These are phyloP conservation scores for Acanthochlamys bracteata DNA, from an alignment of 106 monocot genomes.

Conservation along the genomic window DNA sequence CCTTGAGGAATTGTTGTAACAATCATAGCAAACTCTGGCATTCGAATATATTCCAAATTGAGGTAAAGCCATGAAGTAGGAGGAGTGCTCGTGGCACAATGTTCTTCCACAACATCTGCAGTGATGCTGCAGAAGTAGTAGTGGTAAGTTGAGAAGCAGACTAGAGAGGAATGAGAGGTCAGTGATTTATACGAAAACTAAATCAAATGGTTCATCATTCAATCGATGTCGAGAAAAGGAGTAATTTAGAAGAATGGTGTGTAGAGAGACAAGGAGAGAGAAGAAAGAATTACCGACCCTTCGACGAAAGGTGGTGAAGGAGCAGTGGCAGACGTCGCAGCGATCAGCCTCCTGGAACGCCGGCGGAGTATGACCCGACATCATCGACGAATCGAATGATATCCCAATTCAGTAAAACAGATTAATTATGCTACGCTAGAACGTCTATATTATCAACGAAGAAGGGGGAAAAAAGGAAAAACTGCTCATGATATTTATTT, in stretches of 20 bases:
- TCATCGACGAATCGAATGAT: no score
- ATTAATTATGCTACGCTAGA: no score
- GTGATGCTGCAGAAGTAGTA: slow-evolving; percentile 63
- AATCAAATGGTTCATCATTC: background rate
- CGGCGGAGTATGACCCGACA: slow-evolving; percentile 23
- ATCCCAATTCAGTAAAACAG: no score
- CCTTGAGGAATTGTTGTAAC: slow-evolving; percentile 78
- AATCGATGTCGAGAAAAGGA: background rate
- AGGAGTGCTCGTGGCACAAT: slow-evolving; percentile 85
- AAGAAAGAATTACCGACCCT: slow-evolving; percentile 16
- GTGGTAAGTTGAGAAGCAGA: slow-evolving; percentile 10
- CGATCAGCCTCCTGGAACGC: slow-evolving; percentile 61
- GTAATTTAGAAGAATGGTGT: background rate
- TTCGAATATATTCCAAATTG: slow-evolving; percentile 72
- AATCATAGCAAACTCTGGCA: slow-evolving; percentile 89
- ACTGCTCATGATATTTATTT: no score
- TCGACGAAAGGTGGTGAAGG: slow-evolving; percentile 61
- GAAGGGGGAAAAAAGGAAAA: no score
- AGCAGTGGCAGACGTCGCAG: slow-evolving; percentile 63
- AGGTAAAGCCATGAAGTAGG: slow-evolving; percentile 85
- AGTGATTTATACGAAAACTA: background rate
- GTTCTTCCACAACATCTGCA: slow-evolving; percentile 93
- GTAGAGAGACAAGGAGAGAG: background rate
- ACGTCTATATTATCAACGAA: no score
- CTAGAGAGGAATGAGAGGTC: background rate